These are phyloP conservation scores for Penstemon eatonii DNA, from an alignment of 257 asterid genomes.

Conservation along the genomic window DNA sequence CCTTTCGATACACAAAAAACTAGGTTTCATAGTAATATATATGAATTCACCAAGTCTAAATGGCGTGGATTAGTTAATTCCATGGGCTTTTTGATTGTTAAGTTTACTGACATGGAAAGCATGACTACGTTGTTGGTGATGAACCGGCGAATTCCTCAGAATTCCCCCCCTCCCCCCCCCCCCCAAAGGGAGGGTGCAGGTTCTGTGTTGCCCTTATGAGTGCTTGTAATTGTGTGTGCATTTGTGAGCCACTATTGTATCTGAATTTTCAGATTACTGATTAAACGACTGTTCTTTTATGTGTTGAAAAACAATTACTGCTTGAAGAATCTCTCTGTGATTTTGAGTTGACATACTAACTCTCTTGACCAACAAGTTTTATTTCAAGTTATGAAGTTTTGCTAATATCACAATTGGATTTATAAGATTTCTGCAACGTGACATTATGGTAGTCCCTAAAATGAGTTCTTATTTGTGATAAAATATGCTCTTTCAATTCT, in stretches of 20 bases:
- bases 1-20: too few relatives aligned
- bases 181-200: background rate
- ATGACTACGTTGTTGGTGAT: too few relatives aligned
- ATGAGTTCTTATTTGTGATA: conserved; percentile 1
- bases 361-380: conserved; percentile 6
- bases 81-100: too few relatives aligned
- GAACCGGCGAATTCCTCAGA: background rate
- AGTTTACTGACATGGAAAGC: too few relatives aligned
- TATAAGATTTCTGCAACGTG: background rate
- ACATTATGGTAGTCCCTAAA: conserved; percentile 3
- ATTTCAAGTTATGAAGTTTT: conserved; percentile 3
- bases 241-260: background rate
- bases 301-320: background rate
- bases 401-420: conserved; percentile 11
- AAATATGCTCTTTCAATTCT: background rate
- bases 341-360: background rate
- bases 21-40: too few relatives aligned
- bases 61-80: too few relatives aligned
- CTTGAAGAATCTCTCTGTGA: background rate
- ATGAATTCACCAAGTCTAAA: too few relatives aligned
- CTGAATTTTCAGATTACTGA: background rate
- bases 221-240: background rate
- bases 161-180: background rate
- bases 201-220: background rate
- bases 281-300: background rate